Base-by-base conservation (phyloP, 73 alveolate genomes). In the Urostyla sp. region DNA sequence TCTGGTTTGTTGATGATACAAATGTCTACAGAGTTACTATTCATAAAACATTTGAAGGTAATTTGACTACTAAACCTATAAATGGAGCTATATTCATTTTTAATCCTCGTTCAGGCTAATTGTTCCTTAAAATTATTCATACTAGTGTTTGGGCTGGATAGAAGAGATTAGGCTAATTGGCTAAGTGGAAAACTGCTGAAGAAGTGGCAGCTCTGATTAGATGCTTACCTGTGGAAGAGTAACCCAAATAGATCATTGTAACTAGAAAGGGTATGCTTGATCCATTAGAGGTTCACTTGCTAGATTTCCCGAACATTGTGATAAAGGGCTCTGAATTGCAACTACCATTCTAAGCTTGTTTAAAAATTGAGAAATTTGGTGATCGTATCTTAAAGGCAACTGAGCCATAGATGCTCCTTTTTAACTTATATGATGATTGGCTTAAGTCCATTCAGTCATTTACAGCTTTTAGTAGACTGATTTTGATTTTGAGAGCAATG, bases 151-250 rank as follows among this genome's bases (percentile, higher is more conserved):
- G 99, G 99, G 98, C 99, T 49, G 99, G 99, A 0, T 97, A 98
- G 87, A 98, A 98, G 87, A 94, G 99, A 66, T 94, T 97, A 8
- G 93, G 93, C 7, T 98, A 98, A 91, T 93, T 98, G 83, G 99
- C 99, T 30, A 98, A 98, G 81, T 98, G 99, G 99, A 98, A 98
- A 88, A 98, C 99, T 0, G 99, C 99, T 0, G 99, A 98, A 89
- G 99, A 98, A 92, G 99, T 98, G 21, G 99, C 99, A 30, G 99
- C 99, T 15, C 88, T 98, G 80, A 98, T 98, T 80, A 93, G 99
- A 90, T 96, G 99, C 36, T 73, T 98, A 69, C 99, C 99, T 38
- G 99, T 97, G 49, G 99, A 98, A 80, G 99, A 98, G 84, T 97
- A 98, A 87, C 99, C 99, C 16, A 97, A 98, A 84, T 96, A 97